phyloP scores from a whole-genome alignment of 441 rosid genomes.

The Arabidopsis lyrata region DNA sequence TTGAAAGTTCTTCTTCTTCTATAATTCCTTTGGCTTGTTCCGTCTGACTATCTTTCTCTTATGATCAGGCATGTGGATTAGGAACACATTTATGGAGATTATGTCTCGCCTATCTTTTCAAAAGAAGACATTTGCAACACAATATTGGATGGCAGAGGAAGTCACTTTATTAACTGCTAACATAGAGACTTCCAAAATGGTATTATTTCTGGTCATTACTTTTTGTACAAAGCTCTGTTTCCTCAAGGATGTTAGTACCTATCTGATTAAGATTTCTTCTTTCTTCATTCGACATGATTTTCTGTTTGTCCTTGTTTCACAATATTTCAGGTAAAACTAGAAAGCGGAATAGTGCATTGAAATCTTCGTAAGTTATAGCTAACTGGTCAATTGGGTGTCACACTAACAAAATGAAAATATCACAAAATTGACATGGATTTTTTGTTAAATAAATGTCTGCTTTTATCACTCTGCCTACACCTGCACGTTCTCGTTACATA shows the following conservation, averaged over 20 bases:
- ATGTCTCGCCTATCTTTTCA: background rate
- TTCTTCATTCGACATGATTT: background rate
- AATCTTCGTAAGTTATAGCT: background rate
- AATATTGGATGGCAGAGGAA: conserved; percentile 10
- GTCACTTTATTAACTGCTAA: background rate
- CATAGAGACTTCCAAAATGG: conserved; percentile 16
- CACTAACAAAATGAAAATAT: background rate
- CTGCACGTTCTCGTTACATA: conserved; percentile 5
- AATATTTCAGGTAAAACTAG: background rate
- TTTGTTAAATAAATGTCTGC: background rate
- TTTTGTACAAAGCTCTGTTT: conserved; percentile 17
- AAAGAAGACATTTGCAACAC: conserved; percentile 11
- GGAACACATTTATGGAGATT: background rate
- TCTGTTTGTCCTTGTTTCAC: conserved; percentile 3
- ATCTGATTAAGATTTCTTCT: background rate
- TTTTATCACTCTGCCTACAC: background rate
- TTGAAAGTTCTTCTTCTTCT: background rate
- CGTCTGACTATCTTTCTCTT: conserved; percentile 26
- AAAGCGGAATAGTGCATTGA: background rate
- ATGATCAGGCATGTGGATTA: conserved; percentile 21
- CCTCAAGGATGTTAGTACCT: background rate
- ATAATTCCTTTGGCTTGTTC: conserved; percentile 1
- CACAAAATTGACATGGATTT: conserved; percentile 8
- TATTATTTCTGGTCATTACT: conserved; percentile 6
- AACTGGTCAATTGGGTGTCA: background rate